A percentile compares a stretch with the other conserved stretches of the same genome.
phyloP scores from a whole-genome alignment of 768 basidiomycete species.

The Psilocybe cubensis region DNA sequence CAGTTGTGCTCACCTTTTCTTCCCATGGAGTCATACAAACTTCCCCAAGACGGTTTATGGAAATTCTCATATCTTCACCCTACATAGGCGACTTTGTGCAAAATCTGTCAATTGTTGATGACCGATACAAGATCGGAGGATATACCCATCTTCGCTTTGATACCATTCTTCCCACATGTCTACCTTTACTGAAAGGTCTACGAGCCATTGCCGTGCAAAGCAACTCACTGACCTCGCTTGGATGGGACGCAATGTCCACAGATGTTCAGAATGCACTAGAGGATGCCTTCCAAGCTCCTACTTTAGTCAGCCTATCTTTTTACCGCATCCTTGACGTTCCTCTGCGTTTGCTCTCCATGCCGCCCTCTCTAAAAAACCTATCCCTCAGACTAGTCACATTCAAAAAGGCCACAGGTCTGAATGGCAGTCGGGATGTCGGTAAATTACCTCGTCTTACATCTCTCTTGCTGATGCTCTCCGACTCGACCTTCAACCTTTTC shows the following conservation, averaged over 20 bases:
- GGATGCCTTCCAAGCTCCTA: not conserved
- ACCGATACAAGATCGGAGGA: not conserved
- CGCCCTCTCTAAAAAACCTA: not conserved
- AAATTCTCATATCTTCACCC: not conserved
- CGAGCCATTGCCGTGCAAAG: conserved; percentile 3
- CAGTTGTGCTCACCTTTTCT: not conserved
- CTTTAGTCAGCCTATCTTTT: not conserved
- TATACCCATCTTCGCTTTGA: not conserved
- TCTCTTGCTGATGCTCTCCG: conserved; percentile 1
- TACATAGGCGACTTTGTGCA: not conserved
- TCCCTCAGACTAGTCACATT: conserved; percentile 6
- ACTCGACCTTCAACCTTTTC: conserved; percentile 4
- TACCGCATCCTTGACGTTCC: conserved; percentile 12
- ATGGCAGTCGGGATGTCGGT: too few relatives aligned
- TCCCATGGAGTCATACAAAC: not conserved
- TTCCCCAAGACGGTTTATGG: not conserved
- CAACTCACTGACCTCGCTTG: not conserved
- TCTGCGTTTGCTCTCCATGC: not conserved
- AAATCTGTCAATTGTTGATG: not conserved
- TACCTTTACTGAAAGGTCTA: not conserved
- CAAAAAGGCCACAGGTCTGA: too few relatives aligned
- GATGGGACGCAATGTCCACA: not conserved
- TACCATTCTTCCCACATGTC: not conserved
- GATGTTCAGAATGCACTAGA: not conserved
- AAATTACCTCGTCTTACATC: conserved; percentile 1